phyloP scores from a whole-genome alignment of 75 land plant species.

The Picea glauca region DNA sequence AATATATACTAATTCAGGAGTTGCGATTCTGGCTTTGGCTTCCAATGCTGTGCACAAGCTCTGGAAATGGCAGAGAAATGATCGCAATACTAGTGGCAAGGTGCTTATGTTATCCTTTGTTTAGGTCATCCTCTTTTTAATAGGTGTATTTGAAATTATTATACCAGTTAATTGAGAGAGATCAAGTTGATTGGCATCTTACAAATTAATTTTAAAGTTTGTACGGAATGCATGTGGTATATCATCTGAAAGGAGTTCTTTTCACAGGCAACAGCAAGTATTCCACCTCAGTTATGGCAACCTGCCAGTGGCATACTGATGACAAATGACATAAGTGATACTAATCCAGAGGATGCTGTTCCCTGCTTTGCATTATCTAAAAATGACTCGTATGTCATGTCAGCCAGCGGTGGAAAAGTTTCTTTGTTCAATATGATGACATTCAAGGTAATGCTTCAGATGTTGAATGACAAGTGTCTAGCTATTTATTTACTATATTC shows the following conservation, averaged over 20 bases:
- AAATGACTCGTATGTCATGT: constrained; percentile 60
- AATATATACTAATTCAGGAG: constrained; percentile 67
- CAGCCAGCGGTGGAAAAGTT: constrained; percentile 52
- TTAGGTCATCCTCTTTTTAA: neutral
- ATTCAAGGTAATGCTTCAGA: constrained; percentile 39
- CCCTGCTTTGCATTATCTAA: constrained; percentile 64
- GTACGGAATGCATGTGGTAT: neutral
- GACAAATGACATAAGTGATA: constrained; percentile 39
- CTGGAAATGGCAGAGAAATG: constrained; percentile 71
- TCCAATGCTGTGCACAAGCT: constrained; percentile 67
- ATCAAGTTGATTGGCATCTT: neutral
- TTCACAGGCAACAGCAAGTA: constrained; percentile 32
- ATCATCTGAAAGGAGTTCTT: neutral
- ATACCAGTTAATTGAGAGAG: neutral
- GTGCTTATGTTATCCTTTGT: constrained; percentile 19
- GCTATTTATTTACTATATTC: neutral
- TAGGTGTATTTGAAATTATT: neutral
- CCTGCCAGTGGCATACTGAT: constrained; percentile 41
- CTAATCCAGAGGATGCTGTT: constrained; percentile 34
- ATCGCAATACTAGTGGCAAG: constrained; percentile 59
- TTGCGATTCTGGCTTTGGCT: constrained; percentile 61
- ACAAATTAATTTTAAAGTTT: neutral
- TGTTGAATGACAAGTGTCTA: neutral
- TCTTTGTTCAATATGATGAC: constrained; percentile 62
- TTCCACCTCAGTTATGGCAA: constrained; percentile 48